Evolutionary conservation across 257 asterid genomes (phyloP).

Genomic region (Knoxia roxburghii): DNA sequence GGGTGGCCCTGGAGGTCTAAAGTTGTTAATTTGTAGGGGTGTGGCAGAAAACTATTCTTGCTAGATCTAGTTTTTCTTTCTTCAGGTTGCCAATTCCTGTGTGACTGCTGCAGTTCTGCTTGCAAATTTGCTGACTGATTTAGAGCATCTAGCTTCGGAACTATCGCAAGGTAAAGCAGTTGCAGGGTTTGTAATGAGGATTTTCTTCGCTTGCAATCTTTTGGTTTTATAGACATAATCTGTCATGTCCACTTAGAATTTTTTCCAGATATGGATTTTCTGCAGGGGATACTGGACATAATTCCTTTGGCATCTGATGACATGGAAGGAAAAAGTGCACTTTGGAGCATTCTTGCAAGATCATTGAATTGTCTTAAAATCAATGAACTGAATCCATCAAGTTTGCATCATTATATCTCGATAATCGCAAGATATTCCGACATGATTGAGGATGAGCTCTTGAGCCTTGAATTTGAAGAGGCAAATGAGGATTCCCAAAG

Average conservation of each 20-base stretch:
- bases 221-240: constrained; percentile 9
- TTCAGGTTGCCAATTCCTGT: constrained; percentile 74
- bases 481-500: constrained; percentile 25
- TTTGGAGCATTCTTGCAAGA: constrained; percentile 74
- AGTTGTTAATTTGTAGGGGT: not conserved
- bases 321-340: constrained; percentile 61
- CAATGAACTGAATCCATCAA: constrained; percentile 38
- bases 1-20: not conserved
- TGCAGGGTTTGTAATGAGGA: constrained; percentile 9
- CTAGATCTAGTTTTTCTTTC: constrained; percentile 11
- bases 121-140: constrained; percentile 70
- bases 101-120: constrained; percentile 69
- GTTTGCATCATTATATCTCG: constrained; percentile 43
- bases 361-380: constrained; percentile 36
- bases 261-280: constrained; percentile 53
- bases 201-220: constrained; percentile 6
- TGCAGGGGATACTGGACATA: constrained; percentile 65
- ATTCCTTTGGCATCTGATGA: constrained; percentile 66
- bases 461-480: constrained; percentile 34
- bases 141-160: constrained; percentile 46
- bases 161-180: constrained; percentile 48
- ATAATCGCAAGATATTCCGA: constrained; percentile 51
- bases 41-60: not conserved
- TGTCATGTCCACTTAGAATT: constrained; percentile 17
- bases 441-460: constrained; percentile 61